Percentiles rank a stretch among this genome's conserved stretches.
Conservation (phyloP, 805 yeast species). For the Teunomyces aglyptinius region DNA sequence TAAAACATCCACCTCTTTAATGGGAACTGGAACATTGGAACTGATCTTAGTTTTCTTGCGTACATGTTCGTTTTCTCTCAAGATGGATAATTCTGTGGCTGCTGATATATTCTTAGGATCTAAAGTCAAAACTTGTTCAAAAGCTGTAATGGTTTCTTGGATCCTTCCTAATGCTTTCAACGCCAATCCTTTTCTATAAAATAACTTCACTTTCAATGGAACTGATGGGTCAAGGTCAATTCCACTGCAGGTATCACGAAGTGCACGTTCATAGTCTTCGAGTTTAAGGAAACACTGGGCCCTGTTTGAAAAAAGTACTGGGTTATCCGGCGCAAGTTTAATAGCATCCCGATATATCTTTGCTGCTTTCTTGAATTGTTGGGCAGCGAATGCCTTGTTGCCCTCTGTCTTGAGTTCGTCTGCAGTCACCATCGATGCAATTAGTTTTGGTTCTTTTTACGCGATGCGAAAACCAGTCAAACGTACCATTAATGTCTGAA, state of each 20-base stretch:
- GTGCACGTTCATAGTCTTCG: constrained; percentile 47
- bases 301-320: constrained; percentile 63
- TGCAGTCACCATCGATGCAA: constrained; percentile 16
- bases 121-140: constrained; percentile 35
- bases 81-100: constrained; percentile 28
- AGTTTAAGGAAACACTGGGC: constrained; percentile 64
- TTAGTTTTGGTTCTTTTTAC: not conserved
- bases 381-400: constrained; percentile 47
- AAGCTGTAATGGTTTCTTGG: constrained; percentile 25
- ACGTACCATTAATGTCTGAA: constrained; percentile 24
- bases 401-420: constrained; percentile 46
- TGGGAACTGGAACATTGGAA: constrained; percentile 22
- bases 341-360: constrained; percentile 57
- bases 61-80: constrained; percentile 7
- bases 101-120: constrained; percentile 45
- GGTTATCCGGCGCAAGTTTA: constrained; percentile 43
- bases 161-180: constrained; percentile 24
- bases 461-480: not conserved
- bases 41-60: constrained; percentile 12
- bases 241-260: constrained; percentile 51
- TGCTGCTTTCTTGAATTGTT: constrained; percentile 51
- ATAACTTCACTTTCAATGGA: constrained; percentile 44
- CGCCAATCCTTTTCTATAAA: constrained; percentile 51
- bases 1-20: constrained; percentile 42
- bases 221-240: constrained; percentile 28